phyloP scores from a whole-genome alignment of 768 basidiomycete genomes.

The Termitomyces sp. region DNA sequence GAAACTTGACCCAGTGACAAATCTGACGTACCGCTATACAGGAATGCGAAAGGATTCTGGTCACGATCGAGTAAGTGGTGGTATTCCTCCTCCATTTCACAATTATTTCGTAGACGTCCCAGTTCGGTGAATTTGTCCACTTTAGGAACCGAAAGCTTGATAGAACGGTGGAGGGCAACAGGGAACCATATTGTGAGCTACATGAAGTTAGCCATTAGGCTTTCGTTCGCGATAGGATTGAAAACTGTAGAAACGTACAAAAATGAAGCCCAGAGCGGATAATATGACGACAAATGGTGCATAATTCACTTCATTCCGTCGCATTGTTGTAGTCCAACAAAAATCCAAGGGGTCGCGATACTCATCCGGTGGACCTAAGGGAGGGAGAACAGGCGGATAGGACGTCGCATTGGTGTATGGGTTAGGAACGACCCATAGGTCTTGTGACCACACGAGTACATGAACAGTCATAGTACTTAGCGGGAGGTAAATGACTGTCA shows the following conservation, averaged over 20 bases:
- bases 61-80: conserved; percentile 62
- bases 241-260: conserved; percentile 35
- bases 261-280: conserved; percentile 44
- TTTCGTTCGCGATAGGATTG: neutral
- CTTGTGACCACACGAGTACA: conserved; percentile 73
- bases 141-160: conserved; percentile 53
- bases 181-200: conserved; percentile 74
- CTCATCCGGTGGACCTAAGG: conserved; percentile 52
- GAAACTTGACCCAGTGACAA: no score
- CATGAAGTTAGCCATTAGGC: neutral
- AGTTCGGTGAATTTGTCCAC: conserved; percentile 69
- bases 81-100: conserved; percentile 68
- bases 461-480: conserved; percentile 76
- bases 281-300: conserved; percentile 62
- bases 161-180: conserved; percentile 52
- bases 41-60: conserved; percentile 62
- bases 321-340: conserved; percentile 80
- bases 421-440: conserved; percentile 70
- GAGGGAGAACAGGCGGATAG: conserved; percentile 42
- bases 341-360: conserved; percentile 66
- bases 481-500: conserved; percentile 71
- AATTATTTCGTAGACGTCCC: conserved; percentile 52
- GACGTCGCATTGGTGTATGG: conserved; percentile 59
- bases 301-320: conserved; percentile 62
- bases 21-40: conserved; percentile 55